Evolutionary conservation across 148 eudicot species (phyloP).

Genomic region (Rhododendron ovatum): DNA sequence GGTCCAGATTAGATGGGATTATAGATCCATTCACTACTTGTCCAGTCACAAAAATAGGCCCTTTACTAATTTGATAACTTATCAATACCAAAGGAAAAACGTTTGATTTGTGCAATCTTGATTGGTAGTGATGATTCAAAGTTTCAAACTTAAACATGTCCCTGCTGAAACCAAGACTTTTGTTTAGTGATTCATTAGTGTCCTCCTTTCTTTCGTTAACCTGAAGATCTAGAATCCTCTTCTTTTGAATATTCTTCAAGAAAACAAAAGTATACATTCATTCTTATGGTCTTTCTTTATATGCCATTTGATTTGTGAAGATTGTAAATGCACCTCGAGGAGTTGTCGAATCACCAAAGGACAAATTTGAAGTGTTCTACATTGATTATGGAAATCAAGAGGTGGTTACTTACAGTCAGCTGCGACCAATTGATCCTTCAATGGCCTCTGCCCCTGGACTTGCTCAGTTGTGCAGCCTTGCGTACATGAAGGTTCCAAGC

Average conservation of each 20-base stretch:
- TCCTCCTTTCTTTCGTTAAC: too few species aligned
- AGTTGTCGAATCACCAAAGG: constrained; percentile 53
- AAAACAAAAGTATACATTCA: background rate
- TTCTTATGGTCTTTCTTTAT: background rate
- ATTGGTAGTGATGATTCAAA: background rate
- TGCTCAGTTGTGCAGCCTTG: constrained; percentile 88
- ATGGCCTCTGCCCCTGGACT: constrained; percentile 58
- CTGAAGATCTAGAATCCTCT: background rate
- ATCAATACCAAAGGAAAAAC: background rate
- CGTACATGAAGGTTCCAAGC: constrained; percentile 69
- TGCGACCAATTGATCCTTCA: constrained; percentile 71
- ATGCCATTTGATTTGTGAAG: constrained; percentile 14
- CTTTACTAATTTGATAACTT: background rate
- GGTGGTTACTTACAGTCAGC: constrained; percentile 56
- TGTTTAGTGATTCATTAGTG: background rate
- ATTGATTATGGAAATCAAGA: constrained; percentile 97
- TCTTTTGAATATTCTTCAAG: background rate
- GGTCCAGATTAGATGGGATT: background rate
- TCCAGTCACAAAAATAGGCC: background rate
- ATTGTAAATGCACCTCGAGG: constrained; percentile 71
- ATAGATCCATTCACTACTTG: background rate
- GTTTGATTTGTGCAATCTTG: background rate
- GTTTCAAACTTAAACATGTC: background rate
- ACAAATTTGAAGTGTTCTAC: constrained; percentile 84
- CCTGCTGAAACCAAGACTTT: background rate